Percentiles rank a stretch among this genome's conserved stretches.
phyloP scores from a whole-genome alignment of 176 grass and related monocot species.

The Avena insularis region DNA sequence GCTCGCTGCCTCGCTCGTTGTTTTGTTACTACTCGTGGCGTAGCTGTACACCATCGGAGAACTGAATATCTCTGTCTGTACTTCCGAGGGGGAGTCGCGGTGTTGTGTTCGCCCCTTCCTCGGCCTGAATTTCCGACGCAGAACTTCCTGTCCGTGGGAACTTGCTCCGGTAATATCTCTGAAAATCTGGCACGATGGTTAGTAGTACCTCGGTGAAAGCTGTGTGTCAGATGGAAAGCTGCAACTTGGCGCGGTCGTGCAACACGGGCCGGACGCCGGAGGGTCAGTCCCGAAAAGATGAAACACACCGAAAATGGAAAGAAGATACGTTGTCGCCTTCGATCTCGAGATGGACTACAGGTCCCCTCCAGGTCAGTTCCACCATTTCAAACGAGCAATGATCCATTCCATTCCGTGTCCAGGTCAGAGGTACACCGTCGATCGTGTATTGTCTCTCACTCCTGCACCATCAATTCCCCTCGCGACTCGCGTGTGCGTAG shows the following conservation, averaged over 20 bases:
- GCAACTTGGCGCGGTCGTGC: not conserved
- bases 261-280: not conserved
- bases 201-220: too few relatives aligned
- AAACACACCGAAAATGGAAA: not conserved
- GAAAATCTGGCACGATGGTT: too few relatives aligned
- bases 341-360: not conserved
- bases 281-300: not conserved
- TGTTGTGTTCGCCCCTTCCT: too few relatives aligned
- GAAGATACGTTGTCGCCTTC: not conserved
- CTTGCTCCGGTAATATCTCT: too few relatives aligned
- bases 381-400: slow-evolving; percentile 14
- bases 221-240: not conserved
- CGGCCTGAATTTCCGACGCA: too few relatives aligned
- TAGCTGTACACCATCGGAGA: too few relatives aligned
- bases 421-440: not conserved
- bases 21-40: too few relatives aligned
- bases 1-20: too few relatives aligned
- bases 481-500: not conserved
- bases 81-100: too few relatives aligned
- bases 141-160: too few relatives aligned
- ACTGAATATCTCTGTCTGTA: too few relatives aligned
- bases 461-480: slow-evolving; percentile 7
- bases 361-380: not conserved
- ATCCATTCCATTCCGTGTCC: not conserved
- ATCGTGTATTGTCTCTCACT: not conserved